Conservation (phyloP, 257 asterid species). For the Nicotiana sylvestris region DNA sequence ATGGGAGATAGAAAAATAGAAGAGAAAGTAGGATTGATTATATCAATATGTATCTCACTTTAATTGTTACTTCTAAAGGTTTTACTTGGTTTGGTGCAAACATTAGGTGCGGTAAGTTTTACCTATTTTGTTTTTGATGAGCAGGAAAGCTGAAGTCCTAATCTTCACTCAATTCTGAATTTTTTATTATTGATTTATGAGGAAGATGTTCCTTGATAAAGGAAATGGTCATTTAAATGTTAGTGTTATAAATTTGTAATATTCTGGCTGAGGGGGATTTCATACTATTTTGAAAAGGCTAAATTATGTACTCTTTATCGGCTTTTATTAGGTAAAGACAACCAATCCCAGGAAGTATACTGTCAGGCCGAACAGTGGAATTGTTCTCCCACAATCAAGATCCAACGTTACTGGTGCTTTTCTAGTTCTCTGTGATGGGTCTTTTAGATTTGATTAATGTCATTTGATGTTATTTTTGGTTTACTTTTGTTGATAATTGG, state of each 20-base stretch:
- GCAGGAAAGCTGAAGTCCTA: not conserved
- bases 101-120: not conserved
- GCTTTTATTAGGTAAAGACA: constrained; percentile 20
- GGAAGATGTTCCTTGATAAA: not conserved
- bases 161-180: not conserved
- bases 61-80: not conserved
- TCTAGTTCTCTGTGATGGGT: not conserved
- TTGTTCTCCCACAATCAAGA: constrained; percentile 19
- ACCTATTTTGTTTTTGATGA: not conserved
- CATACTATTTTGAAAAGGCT: not conserved
- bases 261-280: not conserved
- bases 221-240: not conserved
- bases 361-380: constrained; percentile 21
- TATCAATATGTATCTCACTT: not conserved
- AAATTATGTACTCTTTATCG: not conserved
- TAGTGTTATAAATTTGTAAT: not conserved
- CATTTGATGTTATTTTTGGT: not conserved
- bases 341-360: constrained; percentile 26
- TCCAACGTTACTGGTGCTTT: constrained; percentile 17
- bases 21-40: too few relatives aligned
- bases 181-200: not conserved
- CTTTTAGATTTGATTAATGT: not conserved
- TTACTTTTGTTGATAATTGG: constrained; percentile 5
- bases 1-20: too few relatives aligned
- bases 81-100: not conserved